phyloP scores from a whole-genome alignment of 352 stramenopile species.

The Globisporangium radiosum region DNA sequence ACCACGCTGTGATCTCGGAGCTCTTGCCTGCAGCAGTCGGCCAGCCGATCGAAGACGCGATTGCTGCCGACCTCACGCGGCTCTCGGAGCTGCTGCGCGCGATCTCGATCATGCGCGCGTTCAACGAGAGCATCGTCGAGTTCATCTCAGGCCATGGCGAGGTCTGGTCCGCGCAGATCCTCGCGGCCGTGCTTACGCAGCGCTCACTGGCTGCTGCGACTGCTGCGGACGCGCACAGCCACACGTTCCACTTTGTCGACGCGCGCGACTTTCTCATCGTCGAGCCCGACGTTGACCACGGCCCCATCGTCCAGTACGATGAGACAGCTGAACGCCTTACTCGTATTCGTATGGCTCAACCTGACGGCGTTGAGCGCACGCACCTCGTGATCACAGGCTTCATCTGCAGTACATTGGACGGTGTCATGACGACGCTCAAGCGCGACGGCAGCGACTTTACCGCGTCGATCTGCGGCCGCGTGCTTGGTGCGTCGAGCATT shows the following conservation, averaged over 20 bases:
- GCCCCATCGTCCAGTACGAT: slow-evolving; percentile 74
- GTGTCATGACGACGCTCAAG: slow-evolving; percentile 95
- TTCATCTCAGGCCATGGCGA: slow-evolving; percentile 96
- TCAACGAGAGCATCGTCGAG: slow-evolving; percentile 81
- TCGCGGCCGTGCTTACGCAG: slow-evolving; percentile 72
- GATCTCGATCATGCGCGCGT: slow-evolving; percentile 87
- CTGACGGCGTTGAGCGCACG: slow-evolving; percentile 32
- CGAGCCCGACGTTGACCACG: slow-evolving; percentile 71
- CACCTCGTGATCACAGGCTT: slow-evolving; percentile 95
- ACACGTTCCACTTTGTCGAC: slow-evolving; percentile 89
- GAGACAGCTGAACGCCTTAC: slow-evolving; percentile 17
- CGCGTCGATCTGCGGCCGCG: slow-evolving; percentile 93
- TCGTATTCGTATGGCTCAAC: slow-evolving; percentile 4
- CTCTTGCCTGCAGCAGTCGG: slow-evolving; percentile 45
- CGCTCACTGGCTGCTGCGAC: slow-evolving; percentile 10
- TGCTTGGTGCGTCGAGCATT: slow-evolving; percentile 88
- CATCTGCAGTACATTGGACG: slow-evolving; percentile 92
- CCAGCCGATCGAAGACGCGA: slow-evolving; percentile 47
- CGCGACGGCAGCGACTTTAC: slow-evolving; percentile 96
- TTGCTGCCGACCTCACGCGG: slow-evolving; percentile 56
- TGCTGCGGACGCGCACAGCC: slow-evolving; percentile 35
- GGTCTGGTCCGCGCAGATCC: slow-evolving; percentile 92
- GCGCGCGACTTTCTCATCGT: slow-evolving; percentile 86
- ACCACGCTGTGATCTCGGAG: slow-evolving; percentile 61
- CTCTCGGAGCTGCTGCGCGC: slow-evolving; percentile 76